Conservation (phyloP, 2,329 filamentous ascomycete species). For the Botrytis pseudocinerea region DNA sequence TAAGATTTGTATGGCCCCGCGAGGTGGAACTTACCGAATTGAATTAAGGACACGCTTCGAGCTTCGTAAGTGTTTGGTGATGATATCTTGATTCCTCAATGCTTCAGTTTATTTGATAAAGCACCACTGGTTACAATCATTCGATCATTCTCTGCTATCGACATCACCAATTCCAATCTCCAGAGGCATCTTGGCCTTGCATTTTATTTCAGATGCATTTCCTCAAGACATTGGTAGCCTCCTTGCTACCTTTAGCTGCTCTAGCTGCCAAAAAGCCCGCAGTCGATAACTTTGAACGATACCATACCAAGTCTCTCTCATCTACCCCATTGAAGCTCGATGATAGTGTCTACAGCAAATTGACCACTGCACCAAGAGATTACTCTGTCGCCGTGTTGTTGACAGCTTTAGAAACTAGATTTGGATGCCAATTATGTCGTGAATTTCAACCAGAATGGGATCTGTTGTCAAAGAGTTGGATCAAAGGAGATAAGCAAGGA, state of each 20-base stretch:
- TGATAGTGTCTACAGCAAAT: conserved; percentile 71
- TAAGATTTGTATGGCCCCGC: not conserved
- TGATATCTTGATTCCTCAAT: conserved; percentile 15
- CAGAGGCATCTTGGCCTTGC: conserved; percentile 23
- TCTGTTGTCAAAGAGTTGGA: conserved; percentile 81
- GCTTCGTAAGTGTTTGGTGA: conserved; percentile 22
- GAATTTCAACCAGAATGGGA: conserved; percentile 97
- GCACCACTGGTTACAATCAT: conserved; percentile 5
- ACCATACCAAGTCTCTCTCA: conserved; percentile 65
- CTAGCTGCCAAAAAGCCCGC: conserved; percentile 63
- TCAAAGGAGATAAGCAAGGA: conserved; percentile 74
- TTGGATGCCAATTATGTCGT: conserved; percentile 80
- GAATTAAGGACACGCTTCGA: conserved; percentile 25
- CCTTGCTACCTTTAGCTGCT: conserved; percentile 60
- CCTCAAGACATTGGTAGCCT: conserved; percentile 61
- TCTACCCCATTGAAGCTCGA: conserved; percentile 73
- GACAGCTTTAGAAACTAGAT: conserved; percentile 81
- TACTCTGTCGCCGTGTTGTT: conserved; percentile 81
- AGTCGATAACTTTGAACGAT: conserved; percentile 68
- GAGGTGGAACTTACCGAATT: conserved; percentile 22
- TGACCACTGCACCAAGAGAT: conserved; percentile 78
- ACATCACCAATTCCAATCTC: not conserved
- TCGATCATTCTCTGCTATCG: not conserved
- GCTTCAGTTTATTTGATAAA: conserved; percentile 7
- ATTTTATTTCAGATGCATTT: conserved; percentile 62